These are phyloP conservation scores for Trebouxia sp. DNA, from an alignment of 139 green algal genomes.

Conservation along the genomic window DNA sequence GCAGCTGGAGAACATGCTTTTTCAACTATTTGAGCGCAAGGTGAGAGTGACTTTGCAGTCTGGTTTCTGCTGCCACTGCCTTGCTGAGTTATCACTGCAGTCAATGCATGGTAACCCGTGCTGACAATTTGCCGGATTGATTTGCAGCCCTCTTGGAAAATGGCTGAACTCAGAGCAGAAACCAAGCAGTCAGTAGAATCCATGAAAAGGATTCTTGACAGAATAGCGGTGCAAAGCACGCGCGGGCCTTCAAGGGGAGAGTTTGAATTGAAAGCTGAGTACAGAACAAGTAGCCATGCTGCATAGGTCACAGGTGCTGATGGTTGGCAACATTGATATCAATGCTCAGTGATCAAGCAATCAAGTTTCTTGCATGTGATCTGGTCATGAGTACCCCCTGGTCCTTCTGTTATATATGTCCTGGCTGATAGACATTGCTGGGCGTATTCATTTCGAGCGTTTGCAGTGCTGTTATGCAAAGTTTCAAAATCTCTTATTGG, in stretches of 20 bases:
- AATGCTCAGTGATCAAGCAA: no score
- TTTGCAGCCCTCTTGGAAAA: conserved; percentile 14
- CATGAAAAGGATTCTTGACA: not conserved
- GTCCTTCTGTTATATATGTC: no score
- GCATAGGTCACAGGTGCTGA: no score
- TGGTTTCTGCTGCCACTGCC: not conserved
- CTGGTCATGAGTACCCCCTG: no score
- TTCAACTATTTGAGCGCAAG: conserved; percentile 28
- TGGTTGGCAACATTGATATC: no score
- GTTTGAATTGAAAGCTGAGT: conserved; percentile 10
- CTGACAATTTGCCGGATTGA: not conserved
- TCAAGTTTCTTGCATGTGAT: no score
- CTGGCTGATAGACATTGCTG: no score
- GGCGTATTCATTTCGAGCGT: no score
- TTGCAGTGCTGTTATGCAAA: no score
- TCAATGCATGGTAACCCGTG: not conserved
- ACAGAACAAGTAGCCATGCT: not conserved
- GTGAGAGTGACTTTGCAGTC: not conserved
- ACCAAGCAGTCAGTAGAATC: conserved; percentile 2
- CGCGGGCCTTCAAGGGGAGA: not conserved
- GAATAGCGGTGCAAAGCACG: conserved; percentile 4
- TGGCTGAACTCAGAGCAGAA: not conserved
- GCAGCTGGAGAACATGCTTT: not conserved
- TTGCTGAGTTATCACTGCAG: not conserved
- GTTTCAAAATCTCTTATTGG: no score